phyloP scores from a whole-genome alignment of 495 filamentous ascomycete genomes.

The Cercophora sp. region DNA sequence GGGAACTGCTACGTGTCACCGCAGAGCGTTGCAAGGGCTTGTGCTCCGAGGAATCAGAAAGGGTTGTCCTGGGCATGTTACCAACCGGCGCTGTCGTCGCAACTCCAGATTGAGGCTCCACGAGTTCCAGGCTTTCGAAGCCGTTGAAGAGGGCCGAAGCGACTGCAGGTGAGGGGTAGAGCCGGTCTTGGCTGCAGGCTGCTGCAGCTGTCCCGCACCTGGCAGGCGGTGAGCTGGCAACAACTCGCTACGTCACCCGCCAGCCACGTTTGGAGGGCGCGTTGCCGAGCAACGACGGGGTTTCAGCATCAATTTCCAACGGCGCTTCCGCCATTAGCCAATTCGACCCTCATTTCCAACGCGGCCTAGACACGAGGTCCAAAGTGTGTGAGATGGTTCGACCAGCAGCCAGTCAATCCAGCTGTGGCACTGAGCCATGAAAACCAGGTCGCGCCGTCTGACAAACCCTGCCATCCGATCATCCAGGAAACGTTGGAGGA shows the following conservation, averaged over 20 bases:
- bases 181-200: neutral
- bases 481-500: neutral
- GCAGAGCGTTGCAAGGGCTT: too few relatives aligned
- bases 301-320: neutral
- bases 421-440: neutral
- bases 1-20: too few relatives aligned
- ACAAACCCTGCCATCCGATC: neutral
- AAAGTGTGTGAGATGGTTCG: neutral
- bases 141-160: too few relatives aligned
- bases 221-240: slow-evolving; percentile 10
- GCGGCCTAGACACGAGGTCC: too few relatives aligned
- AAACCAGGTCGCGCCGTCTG: neutral
- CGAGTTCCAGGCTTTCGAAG: too few relatives aligned
- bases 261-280: neutral
- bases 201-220: neutral
- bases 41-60: too few relatives aligned
- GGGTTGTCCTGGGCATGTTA: too few relatives aligned
- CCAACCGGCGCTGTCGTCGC: too few relatives aligned
- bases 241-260: slow-evolving; percentile 11
- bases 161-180: neutral
- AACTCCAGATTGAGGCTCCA: too few relatives aligned
- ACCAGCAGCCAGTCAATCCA: neutral
- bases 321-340: neutral
- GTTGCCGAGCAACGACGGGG: slow-evolving; percentile 10
- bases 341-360: neutral